Percentiles rank a stretch among this genome's conserved stretches.
These are phyloP conservation scores for Dipteronia sinensis DNA, from an alignment of 345 rosid species.

Conservation along the genomic window DNA sequence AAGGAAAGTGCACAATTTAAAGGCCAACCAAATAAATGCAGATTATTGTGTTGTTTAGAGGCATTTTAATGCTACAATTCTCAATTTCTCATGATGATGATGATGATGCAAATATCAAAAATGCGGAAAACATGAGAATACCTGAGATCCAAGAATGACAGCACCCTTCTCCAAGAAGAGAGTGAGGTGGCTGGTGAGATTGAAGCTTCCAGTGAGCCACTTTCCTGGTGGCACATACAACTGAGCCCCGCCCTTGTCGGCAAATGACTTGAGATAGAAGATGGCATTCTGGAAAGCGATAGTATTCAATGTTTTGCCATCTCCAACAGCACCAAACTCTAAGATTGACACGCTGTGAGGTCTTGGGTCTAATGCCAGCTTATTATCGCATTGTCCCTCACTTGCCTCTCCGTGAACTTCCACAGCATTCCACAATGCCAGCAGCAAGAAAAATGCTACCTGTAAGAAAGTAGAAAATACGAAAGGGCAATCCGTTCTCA, in stretches of 20 bases:
- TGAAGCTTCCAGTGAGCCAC: conserved; percentile 95
- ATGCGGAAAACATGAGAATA: conserved; percentile 22
- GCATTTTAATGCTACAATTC: neutral
- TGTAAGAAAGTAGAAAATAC: conserved; percentile 22
- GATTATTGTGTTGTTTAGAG: neutral
- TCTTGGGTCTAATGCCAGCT: conserved; percentile 59
- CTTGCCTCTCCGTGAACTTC: conserved; percentile 39
- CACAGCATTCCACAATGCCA: conserved; percentile 64
- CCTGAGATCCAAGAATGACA: conserved; percentile 89
- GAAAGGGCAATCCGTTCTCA: neutral
- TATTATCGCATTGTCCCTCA: conserved; percentile 47
- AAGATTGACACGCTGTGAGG: conserved; percentile 87
- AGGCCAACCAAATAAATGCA: neutral
- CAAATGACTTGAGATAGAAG: conserved; percentile 91
- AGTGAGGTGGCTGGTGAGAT: conserved; percentile 96
- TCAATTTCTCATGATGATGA: too few species aligned
- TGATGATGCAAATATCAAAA: neutral
- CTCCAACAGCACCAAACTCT: conserved; percentile 96
- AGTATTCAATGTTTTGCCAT: conserved; percentile 77
- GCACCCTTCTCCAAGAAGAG: conserved; percentile 91
- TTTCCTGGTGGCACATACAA: conserved; percentile 86
- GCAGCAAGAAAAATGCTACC: conserved; percentile 86
- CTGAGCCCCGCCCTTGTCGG: conserved; percentile 98
- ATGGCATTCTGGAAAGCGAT: conserved; percentile 91
- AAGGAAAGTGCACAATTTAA: conserved; percentile 14